A percentile compares a stretch with the other conserved stretches of the same genome.
Evolutionary conservation across 2,329 filamentous ascomycete genomes (phyloP).

Genomic region (Nannizziopsis arthrosporioides): DNA sequence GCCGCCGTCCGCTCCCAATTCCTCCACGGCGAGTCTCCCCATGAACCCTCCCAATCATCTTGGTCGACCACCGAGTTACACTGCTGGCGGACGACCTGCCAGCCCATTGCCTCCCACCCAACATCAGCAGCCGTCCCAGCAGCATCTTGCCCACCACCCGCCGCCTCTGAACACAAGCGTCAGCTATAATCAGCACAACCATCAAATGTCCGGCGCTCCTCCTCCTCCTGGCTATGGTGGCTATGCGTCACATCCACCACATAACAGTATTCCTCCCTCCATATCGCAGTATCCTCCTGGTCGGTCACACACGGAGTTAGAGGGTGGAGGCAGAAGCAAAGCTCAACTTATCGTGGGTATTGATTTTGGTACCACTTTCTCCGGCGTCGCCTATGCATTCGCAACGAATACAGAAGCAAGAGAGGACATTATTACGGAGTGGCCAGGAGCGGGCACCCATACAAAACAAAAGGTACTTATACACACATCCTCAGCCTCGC

Average conservation of each 20-base stretch:
- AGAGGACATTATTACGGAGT: conserved; percentile 98
- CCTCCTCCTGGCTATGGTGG: conserved; percentile 37
- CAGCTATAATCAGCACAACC: conserved; percentile 30
- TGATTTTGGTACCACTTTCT: conserved; percentile 98
- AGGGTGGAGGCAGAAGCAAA: conserved; percentile 80
- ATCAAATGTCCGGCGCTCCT: conserved; percentile 24
- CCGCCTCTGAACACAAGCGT: conserved; percentile 46
- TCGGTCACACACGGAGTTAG: conserved; percentile 50
- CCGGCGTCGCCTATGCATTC: conserved; percentile 84
- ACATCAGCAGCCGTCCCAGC: conserved; percentile 21
- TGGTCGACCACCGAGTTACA: conserved; percentile 52
- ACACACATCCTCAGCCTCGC: neutral
- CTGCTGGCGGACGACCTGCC: conserved; percentile 38
- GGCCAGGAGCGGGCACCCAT: conserved; percentile 93
- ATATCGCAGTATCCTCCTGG: conserved; percentile 15
- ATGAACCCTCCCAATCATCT: conserved; percentile 46
- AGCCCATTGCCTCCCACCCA: conserved; percentile 38
- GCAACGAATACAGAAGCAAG: conserved; percentile 95
- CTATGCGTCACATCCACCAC: conserved; percentile 23
- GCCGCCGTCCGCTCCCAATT: conserved; percentile 31
- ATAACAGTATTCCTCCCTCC: conserved; percentile 20
- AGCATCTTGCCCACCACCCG: conserved; percentile 30
- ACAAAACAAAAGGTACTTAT: conserved; percentile 92
- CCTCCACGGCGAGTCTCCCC: conserved; percentile 41
- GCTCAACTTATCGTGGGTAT: conserved; percentile 97